Evolutionary conservation across 306 rosid species (phyloP), one percentile per base, ranked within the genome.

Genomic region (Arachis hypogaea): DNA sequence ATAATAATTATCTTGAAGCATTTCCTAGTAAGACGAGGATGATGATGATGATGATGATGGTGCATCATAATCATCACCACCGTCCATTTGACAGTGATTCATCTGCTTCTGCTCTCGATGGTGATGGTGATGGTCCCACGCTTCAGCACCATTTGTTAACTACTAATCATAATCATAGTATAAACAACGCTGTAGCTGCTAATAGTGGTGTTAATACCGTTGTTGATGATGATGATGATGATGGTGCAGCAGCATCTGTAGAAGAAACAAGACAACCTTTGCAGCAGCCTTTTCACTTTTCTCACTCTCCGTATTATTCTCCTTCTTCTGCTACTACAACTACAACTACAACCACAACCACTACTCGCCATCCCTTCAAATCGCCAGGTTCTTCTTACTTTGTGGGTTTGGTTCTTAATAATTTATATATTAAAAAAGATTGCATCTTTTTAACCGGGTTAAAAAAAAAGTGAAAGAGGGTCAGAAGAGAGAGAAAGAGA

Each of bases 61-160:
- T 69, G 85, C 77, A 75, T 70, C 70, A 81, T 68, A 81, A 78
- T 68, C 78, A 87, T 84, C 92, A 74, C 58, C 78, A 86, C 85
- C 90, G 82, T 86, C 84, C 83, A 76, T 74, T 73, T 6, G 38
- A 33, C 4, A 33, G 4, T 33, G 38, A 33, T 33, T 33, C 28
- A 22, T 41, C 9, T 70, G 55, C 45, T 59, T 44, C 73, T 77
- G 61, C 72, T 79, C 38, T 70, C 54, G 52, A 9, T 78, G 44
- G 14, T 18, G 73, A 36, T 78, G 87, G 76, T 8, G 73, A 77
- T 85, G 96, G 92, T 56, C 92, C 97, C 90, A 88, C 86, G 4
- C 16, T 61, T 54, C 72, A 5, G 58, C 7, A 58, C 72, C 59
- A 75, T 72, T 42, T 77, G 74, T 74, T 65, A 73, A 63, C 68